phyloP scores from a whole-genome alignment of 2,329 filamentous ascomycete species.

The Macrophomina pseudophaseolina region DNA sequence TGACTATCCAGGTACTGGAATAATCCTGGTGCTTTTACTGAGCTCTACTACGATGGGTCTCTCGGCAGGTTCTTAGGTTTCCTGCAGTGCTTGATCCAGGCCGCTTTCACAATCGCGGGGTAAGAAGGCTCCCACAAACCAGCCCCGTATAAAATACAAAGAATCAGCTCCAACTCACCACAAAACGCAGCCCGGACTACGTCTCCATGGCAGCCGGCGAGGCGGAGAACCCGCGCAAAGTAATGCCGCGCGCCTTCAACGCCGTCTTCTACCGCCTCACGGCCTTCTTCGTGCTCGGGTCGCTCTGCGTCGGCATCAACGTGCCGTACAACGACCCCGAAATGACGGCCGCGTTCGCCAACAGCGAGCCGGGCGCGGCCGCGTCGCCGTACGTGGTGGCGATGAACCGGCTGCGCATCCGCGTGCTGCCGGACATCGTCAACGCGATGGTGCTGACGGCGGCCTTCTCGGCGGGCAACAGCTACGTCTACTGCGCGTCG shows the following conservation, averaged over 20 bases:
- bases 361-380: slow-evolving; percentile 63
- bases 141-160: background rate
- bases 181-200: slow-evolving; percentile 61
- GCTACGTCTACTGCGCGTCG: slow-evolving; percentile 73
- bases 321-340: slow-evolving; percentile 68
- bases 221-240: slow-evolving; percentile 72
- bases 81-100: slow-evolving; percentile 72
- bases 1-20: slow-evolving; percentile 75
- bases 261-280: slow-evolving; percentile 76
- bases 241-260: slow-evolving; percentile 74
- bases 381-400: slow-evolving; percentile 64
- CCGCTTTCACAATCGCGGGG: slow-evolving; percentile 72
- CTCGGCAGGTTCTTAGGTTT: slow-evolving; percentile 80
- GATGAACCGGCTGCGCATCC: slow-evolving; percentile 50
- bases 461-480: slow-evolving; percentile 78
- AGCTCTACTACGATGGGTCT: slow-evolving; percentile 66
- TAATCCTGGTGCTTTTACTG: slow-evolving; percentile 69
- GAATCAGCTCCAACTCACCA: too few relatives aligned
- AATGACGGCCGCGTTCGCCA: slow-evolving; percentile 65
- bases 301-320: slow-evolving; percentile 73
- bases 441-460: slow-evolving; percentile 80
- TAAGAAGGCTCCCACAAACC: slow-evolving; percentile 42
- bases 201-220: slow-evolving; percentile 79
- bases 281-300: slow-evolving; percentile 72
- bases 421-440: slow-evolving; percentile 65